Base-by-base conservation (phyloP, 2,329 filamentous ascomycete species). In the Ascochyta rabiei region DNA sequence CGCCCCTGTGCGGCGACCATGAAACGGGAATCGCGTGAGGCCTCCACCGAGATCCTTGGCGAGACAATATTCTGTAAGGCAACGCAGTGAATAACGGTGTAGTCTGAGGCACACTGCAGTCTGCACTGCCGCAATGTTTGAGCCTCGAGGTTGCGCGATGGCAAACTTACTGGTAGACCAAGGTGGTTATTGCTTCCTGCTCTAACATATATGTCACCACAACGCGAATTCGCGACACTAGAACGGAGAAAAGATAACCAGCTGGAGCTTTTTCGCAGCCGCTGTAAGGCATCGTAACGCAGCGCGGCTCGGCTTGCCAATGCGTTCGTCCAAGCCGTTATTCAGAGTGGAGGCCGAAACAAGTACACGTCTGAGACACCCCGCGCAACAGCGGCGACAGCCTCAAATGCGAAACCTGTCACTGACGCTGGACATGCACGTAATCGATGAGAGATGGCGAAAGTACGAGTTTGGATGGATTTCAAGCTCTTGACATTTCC, bases 21-120 rank as follows among this genome's bases (percentile, higher is more conserved):
- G 71, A 73, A 73, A 74, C 71, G 39, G 48, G 55, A 42, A 53
- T 39, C 66, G 71, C 60, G 40, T 55, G 70, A 72, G 63, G 49
- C 37, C 42, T 42, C 41, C 42, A 35, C 42, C 18, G 8, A 33
- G 7, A 26, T 52, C 51, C 66, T 68, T 70, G 64, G 67, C 68
- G 52, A 52, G 43, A 40, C 42, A 43, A 47, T 50, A 18, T n/a
- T 42, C 48, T 40, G 13, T 23, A 12, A 31, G 34, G 15, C 6
- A 12, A 23, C 28, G 16, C n/a, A 15, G n/a, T 23, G 34, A 7
- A 47, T 7, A 5, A 10, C 13, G 30, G 16, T 16, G 41, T 9
- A 8, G 15, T 26, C 12, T 26, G 2, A 12, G 6, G 1, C 1
- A 16, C 6, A 40, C 4, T 26, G 10, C 1, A n/a, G n/a, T 8